These are phyloP conservation scores for Candolleomyces eurysporus DNA, from an alignment of 768 basidiomycete genomes.

Conservation along the genomic window DNA sequence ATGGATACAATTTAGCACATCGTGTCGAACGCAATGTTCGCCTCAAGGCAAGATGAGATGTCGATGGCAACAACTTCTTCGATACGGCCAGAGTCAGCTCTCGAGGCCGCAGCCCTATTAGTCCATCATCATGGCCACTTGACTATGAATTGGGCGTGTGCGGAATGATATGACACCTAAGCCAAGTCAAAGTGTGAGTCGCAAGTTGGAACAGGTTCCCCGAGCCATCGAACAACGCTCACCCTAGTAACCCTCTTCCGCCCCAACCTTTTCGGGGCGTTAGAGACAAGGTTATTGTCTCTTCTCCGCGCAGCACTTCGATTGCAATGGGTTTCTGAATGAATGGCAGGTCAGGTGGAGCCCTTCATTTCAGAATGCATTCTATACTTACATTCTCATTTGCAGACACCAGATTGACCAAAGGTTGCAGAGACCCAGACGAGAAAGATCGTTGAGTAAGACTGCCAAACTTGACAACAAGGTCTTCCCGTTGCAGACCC, in stretches of 20 bases:
- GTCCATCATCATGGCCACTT: neutral
- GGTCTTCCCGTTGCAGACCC: conserved; percentile 69
- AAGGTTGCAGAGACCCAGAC: conserved; percentile 53
- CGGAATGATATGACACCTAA: conserved; percentile 64
- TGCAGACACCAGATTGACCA: conserved; percentile 71
- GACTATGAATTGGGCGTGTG: conserved; percentile 25
- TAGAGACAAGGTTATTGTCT: conserved; percentile 50
- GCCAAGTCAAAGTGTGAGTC: neutral
- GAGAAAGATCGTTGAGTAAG: conserved; percentile 55
- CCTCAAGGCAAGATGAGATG: no score
- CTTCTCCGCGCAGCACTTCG: conserved; percentile 50
- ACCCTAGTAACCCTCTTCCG: conserved; percentile 85
- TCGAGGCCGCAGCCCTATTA: neutral
- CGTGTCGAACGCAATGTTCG: no score
- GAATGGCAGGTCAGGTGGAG: neutral
- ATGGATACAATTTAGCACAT: neutral
- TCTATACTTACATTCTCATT: conserved; percentile 69
- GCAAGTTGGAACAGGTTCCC: neutral
- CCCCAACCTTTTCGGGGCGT: conserved; percentile 81
- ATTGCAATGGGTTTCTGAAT: conserved; percentile 58
- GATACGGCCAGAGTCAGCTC: neutral
- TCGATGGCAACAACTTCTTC: no score
- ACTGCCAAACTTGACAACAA: conserved; percentile 71
- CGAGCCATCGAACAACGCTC: conserved; percentile 19
- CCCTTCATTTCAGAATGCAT: neutral